These are phyloP conservation scores for Dactylonectria estremocensis DNA, from an alignment of 2,329 filamentous ascomycete genomes.

Conservation along the genomic window DNA sequence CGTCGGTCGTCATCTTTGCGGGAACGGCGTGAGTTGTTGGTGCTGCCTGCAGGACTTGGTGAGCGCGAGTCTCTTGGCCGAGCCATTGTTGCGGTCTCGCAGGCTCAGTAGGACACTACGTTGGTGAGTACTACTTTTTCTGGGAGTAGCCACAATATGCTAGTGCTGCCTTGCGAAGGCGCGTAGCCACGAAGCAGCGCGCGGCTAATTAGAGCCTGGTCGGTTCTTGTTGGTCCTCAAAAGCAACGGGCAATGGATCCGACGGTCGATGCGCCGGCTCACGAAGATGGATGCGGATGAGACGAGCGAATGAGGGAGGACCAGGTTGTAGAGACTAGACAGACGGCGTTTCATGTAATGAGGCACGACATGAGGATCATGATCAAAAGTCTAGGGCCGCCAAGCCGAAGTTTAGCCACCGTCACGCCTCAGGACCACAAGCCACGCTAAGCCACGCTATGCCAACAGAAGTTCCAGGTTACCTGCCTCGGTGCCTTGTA, in stretches of 20 bases:
- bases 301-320: conserved; percentile 31
- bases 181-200: conserved; percentile 31
- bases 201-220: conserved; percentile 19
- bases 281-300: conserved; percentile 19
- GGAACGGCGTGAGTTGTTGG: conserved; percentile 79
- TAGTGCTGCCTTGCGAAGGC: conserved; percentile 41
- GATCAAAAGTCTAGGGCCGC: conserved; percentile 33
- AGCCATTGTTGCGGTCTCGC: conserved; percentile 67
- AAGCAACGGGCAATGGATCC: neutral
- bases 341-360: conserved; percentile 7
- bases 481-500: conserved; percentile 29
- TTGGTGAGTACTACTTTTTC: conserved; percentile 59
- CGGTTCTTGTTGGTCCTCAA: conserved; percentile 2
- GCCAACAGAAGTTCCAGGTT: conserved; percentile 31
- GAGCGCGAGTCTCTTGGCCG: conserved; percentile 81
- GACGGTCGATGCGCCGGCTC: neutral
- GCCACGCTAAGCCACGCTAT: conserved; percentile 35
- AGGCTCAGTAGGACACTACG: conserved; percentile 59
- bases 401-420: conserved; percentile 36
- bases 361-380: conserved; percentile 32
- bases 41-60: conserved; percentile 95
- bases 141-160: conserved; percentile 37
- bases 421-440: conserved; percentile 3
- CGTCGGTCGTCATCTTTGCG: conserved; percentile 74
- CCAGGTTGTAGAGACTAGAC: conserved; percentile 4